phyloP scores from a whole-genome alignment of 2,329 filamentous ascomycete genomes.

The Colletotrichum sansevieriae region DNA sequence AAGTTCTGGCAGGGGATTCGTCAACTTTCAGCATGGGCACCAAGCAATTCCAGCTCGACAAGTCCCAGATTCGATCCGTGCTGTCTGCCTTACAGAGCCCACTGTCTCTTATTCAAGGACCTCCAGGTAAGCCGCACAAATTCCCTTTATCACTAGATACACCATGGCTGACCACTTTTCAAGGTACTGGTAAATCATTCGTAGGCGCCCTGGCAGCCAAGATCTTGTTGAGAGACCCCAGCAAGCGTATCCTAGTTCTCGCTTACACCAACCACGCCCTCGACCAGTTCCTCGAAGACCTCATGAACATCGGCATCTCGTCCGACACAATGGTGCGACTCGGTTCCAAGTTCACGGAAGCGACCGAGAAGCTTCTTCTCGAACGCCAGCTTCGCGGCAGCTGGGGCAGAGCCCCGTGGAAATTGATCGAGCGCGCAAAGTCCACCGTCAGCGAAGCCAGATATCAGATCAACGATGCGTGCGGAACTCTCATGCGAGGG shows the following conservation, averaged over 20 bases:
- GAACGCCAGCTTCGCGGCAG: constrained; percentile 50
- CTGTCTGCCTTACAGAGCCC: constrained; percentile 63
- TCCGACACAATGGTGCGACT: constrained; percentile 68
- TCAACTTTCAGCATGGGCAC: constrained; percentile 8
- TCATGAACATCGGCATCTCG: constrained; percentile 68
- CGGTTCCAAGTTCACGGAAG: constrained; percentile 67
- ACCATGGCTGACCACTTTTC: neutral
- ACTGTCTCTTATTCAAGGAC: constrained; percentile 77
- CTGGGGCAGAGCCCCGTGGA: constrained; percentile 46
- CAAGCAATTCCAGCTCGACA: constrained; percentile 44
- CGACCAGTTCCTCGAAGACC: constrained; percentile 75
- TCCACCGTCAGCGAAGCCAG: constrained; percentile 48
- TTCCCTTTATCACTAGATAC: neutral
- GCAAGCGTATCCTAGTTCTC: constrained; percentile 70
- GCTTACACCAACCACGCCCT: constrained; percentile 78
- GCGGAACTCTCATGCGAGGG: constrained; percentile 38
- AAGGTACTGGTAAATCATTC: constrained; percentile 83
- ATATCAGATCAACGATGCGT: constrained; percentile 46
- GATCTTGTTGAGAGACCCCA: constrained; percentile 62
- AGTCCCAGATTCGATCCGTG: constrained; percentile 70
- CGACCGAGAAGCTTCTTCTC: constrained; percentile 63
- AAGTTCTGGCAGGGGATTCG: neutral
- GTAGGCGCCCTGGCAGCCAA: constrained; percentile 75
- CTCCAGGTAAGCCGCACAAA: constrained; percentile 66
- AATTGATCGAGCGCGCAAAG: constrained; percentile 58